Evolutionary conservation across 1,284 basidiomycete genomes (phyloP).

Genomic region (Ustilago bromivora): DNA sequence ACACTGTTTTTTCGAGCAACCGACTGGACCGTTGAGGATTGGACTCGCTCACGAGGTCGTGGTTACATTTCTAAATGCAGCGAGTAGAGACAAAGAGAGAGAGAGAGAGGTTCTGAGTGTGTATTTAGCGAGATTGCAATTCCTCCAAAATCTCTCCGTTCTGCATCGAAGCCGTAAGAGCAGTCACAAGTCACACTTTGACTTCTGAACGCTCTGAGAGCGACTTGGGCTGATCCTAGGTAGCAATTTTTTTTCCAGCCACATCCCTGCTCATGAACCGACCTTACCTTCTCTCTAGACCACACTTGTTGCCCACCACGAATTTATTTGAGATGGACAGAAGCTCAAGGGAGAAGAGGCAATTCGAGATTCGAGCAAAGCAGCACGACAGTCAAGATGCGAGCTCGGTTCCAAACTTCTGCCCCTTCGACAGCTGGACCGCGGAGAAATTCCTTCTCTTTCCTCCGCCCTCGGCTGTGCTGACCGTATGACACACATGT

Average conservation of each 20-base stretch:
- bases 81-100: background rate
- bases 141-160: constrained; percentile 23
- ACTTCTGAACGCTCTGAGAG: background rate
- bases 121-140: constrained; percentile 16
- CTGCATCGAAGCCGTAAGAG: background rate
- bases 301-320: background rate
- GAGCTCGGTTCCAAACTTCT: constrained; percentile 6
- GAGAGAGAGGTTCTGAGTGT: constrained; percentile 1
- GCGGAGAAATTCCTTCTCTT: constrained; percentile 13
- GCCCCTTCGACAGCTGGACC: background rate
- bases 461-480: background rate
- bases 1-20: background rate
- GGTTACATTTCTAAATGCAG: constrained; percentile 12
- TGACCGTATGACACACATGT: background rate
- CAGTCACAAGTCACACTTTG: background rate
- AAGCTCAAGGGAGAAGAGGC: background rate
- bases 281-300: background rate
- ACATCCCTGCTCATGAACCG: background rate
- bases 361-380: background rate
- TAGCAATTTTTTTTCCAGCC: background rate
- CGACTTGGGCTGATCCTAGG: constrained; percentile 1
- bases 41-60: constrained; percentile 8
- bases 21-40: background rate
- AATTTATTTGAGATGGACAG: background rate
- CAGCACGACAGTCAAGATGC: constrained; percentile 16